A percentile compares a stretch with the other conserved stretches of the same genome.
Conservation (phyloP, 23 red algal species). For the Gracilariopsis chorda region DNA sequence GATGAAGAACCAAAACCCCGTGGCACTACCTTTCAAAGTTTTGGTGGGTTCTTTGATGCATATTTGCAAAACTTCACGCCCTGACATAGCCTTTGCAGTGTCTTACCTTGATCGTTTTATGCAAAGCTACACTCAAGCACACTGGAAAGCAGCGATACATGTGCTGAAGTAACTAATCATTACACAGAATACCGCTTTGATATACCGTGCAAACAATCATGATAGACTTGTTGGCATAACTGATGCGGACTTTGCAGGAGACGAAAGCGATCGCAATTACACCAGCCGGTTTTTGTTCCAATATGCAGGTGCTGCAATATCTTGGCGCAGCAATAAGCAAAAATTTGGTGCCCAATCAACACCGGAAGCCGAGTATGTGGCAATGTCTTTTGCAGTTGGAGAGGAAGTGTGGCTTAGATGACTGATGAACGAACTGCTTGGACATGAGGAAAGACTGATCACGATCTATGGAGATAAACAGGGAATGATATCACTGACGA, state of each 20-base stretch:
- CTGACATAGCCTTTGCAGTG: constrained; percentile 7
- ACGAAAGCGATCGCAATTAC: not conserved
- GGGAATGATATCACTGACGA: no score
- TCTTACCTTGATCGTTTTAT: not conserved
- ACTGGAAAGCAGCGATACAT: not conserved
- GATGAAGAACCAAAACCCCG: no score
- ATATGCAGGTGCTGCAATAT: not conserved
- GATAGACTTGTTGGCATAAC: not conserved
- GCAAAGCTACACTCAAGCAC: not conserved
- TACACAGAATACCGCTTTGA: not conserved
- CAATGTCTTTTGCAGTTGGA: not conserved
- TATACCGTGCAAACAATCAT: not conserved
- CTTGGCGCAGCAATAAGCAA: constrained; percentile 19
- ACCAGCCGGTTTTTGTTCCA: not conserved
- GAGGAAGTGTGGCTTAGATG: not conserved
- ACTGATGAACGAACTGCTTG: not conserved
- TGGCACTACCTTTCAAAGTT: not conserved
- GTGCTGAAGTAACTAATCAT: constrained; percentile 17
- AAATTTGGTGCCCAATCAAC: not conserved
- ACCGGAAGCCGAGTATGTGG: not conserved
- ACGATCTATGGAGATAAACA: no score
- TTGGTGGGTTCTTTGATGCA: not conserved
- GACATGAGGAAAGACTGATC: no score
- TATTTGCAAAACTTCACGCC: not conserved
- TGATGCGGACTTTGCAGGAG: not conserved